phyloP scores from a whole-genome alignment of 2,329 filamentous ascomycete species.

The Trichoderma pleuroti region DNA sequence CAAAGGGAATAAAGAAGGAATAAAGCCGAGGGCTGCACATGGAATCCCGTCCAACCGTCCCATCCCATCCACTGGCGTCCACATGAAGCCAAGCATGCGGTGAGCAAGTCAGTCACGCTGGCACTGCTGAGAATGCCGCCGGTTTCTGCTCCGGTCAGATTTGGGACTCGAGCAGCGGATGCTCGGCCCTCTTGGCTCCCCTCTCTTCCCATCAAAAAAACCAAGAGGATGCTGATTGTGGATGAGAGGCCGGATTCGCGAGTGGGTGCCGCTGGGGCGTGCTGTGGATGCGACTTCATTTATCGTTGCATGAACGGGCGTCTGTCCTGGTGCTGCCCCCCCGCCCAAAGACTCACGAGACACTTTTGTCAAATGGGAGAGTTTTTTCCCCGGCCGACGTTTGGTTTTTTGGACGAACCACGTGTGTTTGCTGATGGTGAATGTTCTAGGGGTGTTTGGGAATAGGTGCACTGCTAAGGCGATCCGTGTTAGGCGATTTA shows the following conservation, averaged over 20 bases:
- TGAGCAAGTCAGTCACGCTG: background rate
- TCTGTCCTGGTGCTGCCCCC: background rate
- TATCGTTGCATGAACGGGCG: slow-evolving; percentile 10
- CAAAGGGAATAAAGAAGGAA: background rate
- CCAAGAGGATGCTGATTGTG: background rate
- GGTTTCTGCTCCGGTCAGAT: background rate
- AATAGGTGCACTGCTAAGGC: background rate
- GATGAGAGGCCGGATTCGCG: no score
- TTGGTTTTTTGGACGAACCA: background rate
- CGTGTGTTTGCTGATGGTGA: background rate
- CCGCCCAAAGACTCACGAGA: background rate
- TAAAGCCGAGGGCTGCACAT: background rate
- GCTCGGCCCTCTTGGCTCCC: background rate
- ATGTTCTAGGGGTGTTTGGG: background rate
- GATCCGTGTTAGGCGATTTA: background rate
- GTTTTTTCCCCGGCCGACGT: background rate
- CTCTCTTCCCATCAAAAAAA: background rate
- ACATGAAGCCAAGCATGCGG: background rate
- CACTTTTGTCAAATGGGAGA: background rate
- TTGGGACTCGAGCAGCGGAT: background rate
- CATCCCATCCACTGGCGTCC: background rate
- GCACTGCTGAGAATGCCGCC: background rate
- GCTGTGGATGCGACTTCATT: slow-evolving; percentile 6
- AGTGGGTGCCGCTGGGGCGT: background rate
- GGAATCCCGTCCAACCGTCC: background rate